phyloP scores from a whole-genome alignment of 805 yeast genomes.

The Metschnikowia hibisci region DNA sequence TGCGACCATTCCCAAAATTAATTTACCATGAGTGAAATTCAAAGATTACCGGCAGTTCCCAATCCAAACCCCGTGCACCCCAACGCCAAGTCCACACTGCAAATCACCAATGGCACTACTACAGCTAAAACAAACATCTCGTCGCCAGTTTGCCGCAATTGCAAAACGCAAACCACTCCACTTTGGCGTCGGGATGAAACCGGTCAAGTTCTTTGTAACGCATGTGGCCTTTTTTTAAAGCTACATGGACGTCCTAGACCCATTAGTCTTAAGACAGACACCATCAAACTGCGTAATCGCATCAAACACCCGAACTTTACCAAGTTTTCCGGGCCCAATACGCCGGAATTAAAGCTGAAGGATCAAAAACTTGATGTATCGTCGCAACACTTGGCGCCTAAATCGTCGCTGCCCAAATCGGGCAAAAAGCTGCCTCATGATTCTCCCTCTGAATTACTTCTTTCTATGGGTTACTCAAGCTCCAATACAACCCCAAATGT shows the following conservation, averaged over 20 bases:
- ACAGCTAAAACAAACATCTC: conserved; percentile 61
- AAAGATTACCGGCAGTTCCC: conserved; percentile 17
- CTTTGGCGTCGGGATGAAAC: conserved; percentile 93
- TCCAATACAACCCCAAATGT: neutral
- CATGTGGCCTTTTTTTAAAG: conserved; percentile 90
- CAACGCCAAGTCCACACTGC: conserved; percentile 60
- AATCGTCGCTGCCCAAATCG: conserved; percentile 7
- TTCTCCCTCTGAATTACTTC: conserved; percentile 9
- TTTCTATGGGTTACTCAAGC: conserved; percentile 1
- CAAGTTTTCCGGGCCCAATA: conserved; percentile 45
- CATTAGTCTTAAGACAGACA: conserved; percentile 84
- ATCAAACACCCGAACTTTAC: conserved; percentile 50
- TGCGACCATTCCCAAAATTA: neutral
- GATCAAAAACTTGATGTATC: conserved; percentile 27
- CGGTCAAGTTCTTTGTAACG: conserved; percentile 85
- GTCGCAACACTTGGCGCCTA: conserved; percentile 19
- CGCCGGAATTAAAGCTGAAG: conserved; percentile 54
- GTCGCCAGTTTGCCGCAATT: conserved; percentile 78
- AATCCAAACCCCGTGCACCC: conserved; percentile 46
- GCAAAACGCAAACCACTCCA: conserved; percentile 91
- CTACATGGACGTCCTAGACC: conserved; percentile 93
- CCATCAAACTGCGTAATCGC: conserved; percentile 86
- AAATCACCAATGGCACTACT: conserved; percentile 55
- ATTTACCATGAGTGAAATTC: conserved; percentile 18
- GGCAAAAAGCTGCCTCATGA: conserved; percentile 14